Conservation (phyloP, 768 basidiomycete genomes). For the Trichaptum fuscoviolaceum region DNA sequence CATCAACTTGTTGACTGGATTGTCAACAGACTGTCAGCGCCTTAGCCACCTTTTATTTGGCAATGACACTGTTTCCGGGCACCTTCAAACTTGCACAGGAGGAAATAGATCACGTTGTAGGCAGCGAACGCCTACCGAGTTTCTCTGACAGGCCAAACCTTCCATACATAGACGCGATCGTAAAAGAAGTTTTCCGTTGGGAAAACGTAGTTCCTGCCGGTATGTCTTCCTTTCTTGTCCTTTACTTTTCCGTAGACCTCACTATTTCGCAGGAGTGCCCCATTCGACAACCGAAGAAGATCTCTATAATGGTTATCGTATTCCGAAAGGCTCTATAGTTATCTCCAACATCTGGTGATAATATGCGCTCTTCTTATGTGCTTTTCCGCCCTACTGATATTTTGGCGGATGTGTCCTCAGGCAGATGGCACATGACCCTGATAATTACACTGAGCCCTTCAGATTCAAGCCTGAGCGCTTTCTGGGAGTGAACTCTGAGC, state of each 20-base stretch:
- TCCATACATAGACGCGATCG: conserved; percentile 28
- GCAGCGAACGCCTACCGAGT: conserved; percentile 29
- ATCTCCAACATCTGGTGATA: conserved; percentile 32
- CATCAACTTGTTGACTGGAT: not conserved
- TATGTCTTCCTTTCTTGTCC: not conserved
- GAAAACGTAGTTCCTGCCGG: not conserved
- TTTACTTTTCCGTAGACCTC: not conserved
- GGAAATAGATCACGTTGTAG: conserved; percentile 35
- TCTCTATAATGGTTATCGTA: conserved; percentile 26
- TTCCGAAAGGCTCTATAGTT: conserved; percentile 40
- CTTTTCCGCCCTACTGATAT: not conserved
- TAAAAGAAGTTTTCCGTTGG: not conserved
- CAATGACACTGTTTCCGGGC: conserved; percentile 34
- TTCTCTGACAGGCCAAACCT: conserved; percentile 26
- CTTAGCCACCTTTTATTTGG: conserved; percentile 30
- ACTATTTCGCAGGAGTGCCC: conserved; percentile 20
- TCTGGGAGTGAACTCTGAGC: not conserved
- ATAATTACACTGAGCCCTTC: conserved; percentile 6
- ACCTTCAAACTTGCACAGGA: conserved; percentile 31
- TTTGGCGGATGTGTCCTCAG: not conserved
- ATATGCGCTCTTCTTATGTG: not conserved
- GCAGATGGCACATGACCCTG: conserved; percentile 6
- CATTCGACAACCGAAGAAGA: conserved; percentile 29
- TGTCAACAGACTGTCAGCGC: conserved; percentile 25
- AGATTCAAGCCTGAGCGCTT: conserved; percentile 8